A percentile compares a stretch with the other conserved stretches of the same genome.
These are phyloP conservation scores for Pisolithus orientalis DNA, from an alignment of 768 basidiomycete genomes.

Conservation along the genomic window DNA sequence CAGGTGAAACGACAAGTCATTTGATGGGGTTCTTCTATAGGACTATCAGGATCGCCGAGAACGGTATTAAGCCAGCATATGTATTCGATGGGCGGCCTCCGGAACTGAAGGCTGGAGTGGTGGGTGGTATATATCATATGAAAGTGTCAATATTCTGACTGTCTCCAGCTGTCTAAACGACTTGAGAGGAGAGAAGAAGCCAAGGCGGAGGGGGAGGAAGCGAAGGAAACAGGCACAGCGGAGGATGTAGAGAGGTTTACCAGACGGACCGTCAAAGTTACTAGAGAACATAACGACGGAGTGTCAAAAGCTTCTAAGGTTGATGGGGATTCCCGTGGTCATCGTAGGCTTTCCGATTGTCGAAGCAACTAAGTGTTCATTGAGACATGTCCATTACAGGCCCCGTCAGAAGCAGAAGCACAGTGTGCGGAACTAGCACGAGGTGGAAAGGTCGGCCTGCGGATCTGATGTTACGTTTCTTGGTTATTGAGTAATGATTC, in stretches of 20 bases:
- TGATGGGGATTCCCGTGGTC: slow-evolving; percentile 98
- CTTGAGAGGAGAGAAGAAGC: slow-evolving; percentile 88
- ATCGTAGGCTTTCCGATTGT: slow-evolving; percentile 48
- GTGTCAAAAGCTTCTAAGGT: slow-evolving; percentile 73
- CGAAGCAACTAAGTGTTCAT: neutral
- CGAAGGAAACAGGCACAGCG: slow-evolving; percentile 90
- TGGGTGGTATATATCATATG: slow-evolving; percentile 37
- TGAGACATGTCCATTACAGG: slow-evolving; percentile 40
- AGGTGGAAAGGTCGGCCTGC: slow-evolving; percentile 68
- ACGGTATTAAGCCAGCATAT: slow-evolving; percentile 96
- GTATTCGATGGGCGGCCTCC: slow-evolving; percentile 99
- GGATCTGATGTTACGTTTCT: neutral
- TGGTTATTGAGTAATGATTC: neutral
- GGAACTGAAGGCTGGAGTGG: slow-evolving; percentile 93
- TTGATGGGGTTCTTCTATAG: slow-evolving; percentile 99
- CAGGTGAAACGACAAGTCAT: slow-evolving; percentile 96
- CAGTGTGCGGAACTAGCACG: slow-evolving; percentile 98
- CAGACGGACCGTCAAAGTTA: slow-evolving; percentile 90
- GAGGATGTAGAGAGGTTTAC: slow-evolving; percentile 92
- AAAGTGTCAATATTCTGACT: neutral
- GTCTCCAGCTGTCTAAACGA: slow-evolving; percentile 84
- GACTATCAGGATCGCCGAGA: slow-evolving; percentile 96
- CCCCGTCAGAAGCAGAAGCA: slow-evolving; percentile 97
- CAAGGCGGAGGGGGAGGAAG: slow-evolving; percentile 91
- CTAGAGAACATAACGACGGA: slow-evolving; percentile 95